Percentiles rank a stretch among this genome's conserved stretches.
phyloP scores from a whole-genome alignment of 1,139 yeast genomes.

The Nakaseomyces nivariensis region DNA sequence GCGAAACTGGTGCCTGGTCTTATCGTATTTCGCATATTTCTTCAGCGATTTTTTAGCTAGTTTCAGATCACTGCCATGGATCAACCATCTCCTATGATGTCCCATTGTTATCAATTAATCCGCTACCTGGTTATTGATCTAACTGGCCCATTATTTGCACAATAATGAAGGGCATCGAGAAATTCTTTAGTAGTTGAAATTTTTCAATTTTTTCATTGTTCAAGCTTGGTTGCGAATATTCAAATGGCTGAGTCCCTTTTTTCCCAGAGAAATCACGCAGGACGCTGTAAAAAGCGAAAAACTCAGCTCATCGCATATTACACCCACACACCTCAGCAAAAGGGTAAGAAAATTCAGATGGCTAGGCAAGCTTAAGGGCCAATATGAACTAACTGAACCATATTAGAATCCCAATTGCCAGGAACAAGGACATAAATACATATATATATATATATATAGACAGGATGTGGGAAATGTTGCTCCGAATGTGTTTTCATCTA shows the following conservation, averaged over 20 bases:
- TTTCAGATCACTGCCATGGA: not conserved
- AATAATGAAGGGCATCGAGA: no score
- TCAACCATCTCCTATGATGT: conserved; percentile 1
- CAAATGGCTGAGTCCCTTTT: no score
- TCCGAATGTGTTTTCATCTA: no score
- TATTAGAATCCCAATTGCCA: no score
- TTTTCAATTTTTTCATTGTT: not conserved
- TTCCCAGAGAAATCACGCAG: no score
- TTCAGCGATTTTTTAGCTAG: not conserved
- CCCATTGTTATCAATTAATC: not conserved
- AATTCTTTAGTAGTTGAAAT: not conserved
- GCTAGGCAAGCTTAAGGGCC: not conserved
- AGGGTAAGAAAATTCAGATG: not conserved
- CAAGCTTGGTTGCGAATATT: not conserved
- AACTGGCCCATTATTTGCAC: no score
- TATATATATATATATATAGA: no score
- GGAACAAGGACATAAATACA: no score
- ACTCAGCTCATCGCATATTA: not conserved
- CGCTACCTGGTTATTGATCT: no score
- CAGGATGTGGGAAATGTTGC: no score
- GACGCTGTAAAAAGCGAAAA: not conserved
- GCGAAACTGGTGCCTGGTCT: conserved; percentile 3
- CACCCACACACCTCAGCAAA: not conserved
- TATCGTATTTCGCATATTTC: not conserved
- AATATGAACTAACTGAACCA: no score